Evolutionary conservation across 2,329 filamentous ascomycete species (phyloP), one percentile per base, ranked within the genome.

Genomic region (Fusarium illudens): DNA sequence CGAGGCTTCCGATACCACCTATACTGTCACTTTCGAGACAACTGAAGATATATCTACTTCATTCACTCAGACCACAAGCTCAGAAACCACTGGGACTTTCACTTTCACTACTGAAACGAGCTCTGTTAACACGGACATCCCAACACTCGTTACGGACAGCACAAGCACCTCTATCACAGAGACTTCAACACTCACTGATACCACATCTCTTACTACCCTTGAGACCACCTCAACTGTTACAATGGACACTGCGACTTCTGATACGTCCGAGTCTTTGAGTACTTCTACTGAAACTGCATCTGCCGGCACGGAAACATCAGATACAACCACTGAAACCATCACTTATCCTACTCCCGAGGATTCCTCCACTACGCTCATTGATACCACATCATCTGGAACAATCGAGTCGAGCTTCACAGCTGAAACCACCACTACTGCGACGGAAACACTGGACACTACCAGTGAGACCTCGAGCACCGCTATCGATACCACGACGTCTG

Each of bases 1-100:
- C 6, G 54, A 49, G 27, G 42, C 49, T 22, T 68, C 46, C 29
- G 33, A 27, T 20, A 62, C 34, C 44, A 42, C 37, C n/a, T 33
- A 54, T 12, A 49, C 36, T 1, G 30, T 30, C 19, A 32, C 29
- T 20, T 12, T 15, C 8, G 34, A 25, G 13, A 60, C 34, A 46
- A 52, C 53, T 8, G 13, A 52, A 6, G 29, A 33, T n/a, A 32
- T 12, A 12, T 66, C 39, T 13, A 17, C 30, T 29, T 15, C 15
- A 11, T 17, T 34, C 5, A 34, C 46, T 17, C 37, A 51, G 8
- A 49, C 33, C 2, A 39, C 50, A 19, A 36, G 12, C 22, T 29
- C 27, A 8, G 42, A 20, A 10, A 65, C 30, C 44, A 53, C 55
- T 9, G 22, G 50, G 11, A 32, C 33, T 19, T 57, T 30, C 17